phyloP scores from a whole-genome alignment of 345 rosid species.

The Leavenworthia alabamica region DNA sequence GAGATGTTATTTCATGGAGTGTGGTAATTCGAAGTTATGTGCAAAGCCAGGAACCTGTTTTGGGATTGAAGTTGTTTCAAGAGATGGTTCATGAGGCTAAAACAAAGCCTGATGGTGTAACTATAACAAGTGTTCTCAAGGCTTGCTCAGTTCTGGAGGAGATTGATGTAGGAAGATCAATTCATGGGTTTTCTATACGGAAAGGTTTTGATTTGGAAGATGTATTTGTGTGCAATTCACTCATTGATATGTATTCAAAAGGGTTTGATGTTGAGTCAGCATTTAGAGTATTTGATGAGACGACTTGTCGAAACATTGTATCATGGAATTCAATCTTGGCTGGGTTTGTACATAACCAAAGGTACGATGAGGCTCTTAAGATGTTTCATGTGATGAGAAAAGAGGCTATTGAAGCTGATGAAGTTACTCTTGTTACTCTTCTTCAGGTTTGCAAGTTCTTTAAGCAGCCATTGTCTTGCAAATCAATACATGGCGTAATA shows the following conservation, averaged over 20 bases:
- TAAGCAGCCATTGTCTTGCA: slow-evolving; percentile 37
- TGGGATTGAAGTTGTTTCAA: slow-evolving; percentile 41
- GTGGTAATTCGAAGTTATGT: slow-evolving; percentile 50
- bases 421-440: slow-evolving; percentile 48
- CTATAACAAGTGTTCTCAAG: slow-evolving; percentile 48
- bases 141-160: slow-evolving; percentile 39
- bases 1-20: slow-evolving; percentile 68
- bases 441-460: slow-evolving; percentile 52
- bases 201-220: slow-evolving; percentile 43
- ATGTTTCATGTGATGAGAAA: slow-evolving; percentile 40
- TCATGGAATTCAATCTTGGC: slow-evolving; percentile 65
- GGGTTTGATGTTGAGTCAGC: slow-evolving; percentile 45
- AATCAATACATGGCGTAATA: slow-evolving; percentile 49
- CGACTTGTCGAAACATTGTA: slow-evolving; percentile 37
- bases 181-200: slow-evolving; percentile 43
- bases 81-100: slow-evolving; percentile 39
- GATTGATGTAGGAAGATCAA: slow-evolving; percentile 37
- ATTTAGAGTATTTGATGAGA: slow-evolving; percentile 38
- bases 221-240: slow-evolving; percentile 47
- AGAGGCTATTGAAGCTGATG: slow-evolving; percentile 40
- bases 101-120: slow-evolving; percentile 46
- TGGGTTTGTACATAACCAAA: slow-evolving; percentile 45
- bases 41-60: slow-evolving; percentile 32
- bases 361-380: slow-evolving; percentile 40
- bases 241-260: slow-evolving; percentile 64